These are phyloP conservation scores for Dichotomopilus funicola DNA, from an alignment of 2,329 filamentous ascomycete species.

Conservation along the genomic window DNA sequence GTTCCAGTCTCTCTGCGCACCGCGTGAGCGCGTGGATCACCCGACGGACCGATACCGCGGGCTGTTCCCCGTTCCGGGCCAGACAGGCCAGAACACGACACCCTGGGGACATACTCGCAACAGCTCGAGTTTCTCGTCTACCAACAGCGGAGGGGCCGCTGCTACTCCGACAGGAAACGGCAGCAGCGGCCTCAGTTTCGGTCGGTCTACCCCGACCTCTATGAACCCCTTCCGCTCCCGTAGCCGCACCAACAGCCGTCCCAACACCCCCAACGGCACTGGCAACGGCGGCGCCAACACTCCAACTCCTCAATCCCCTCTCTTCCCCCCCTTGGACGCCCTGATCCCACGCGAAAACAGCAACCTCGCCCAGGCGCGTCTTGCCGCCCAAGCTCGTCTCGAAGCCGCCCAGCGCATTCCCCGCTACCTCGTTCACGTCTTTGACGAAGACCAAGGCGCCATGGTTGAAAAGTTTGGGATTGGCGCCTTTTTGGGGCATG, in stretches of 20 bases:
- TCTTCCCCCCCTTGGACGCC: constrained; percentile 13
- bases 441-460: constrained; percentile 42
- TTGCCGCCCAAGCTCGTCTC: constrained; percentile 59
- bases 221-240: not conserved
- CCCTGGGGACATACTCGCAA: constrained; percentile 12
- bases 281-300: not conserved
- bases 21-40: constrained; percentile 48
- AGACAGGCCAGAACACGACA: not conserved
- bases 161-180: not conserved
- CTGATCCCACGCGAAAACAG: constrained; percentile 30
- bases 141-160: constrained; percentile 9
- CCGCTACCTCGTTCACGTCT: constrained; percentile 53
- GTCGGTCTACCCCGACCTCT: not conserved
- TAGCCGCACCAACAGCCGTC: not conserved
- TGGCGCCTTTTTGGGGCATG: constrained; percentile 55
- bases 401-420: constrained; percentile 50
- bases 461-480: constrained; percentile 48
- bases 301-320: constrained; percentile 6
- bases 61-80: not conserved
- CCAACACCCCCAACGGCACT: not conserved
- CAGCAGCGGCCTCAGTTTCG: not conserved
- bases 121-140: constrained; percentile 13
- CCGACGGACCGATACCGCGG: constrained; percentile 42
- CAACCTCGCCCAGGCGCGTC: constrained; percentile 46
- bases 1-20: constrained; percentile 63